These are phyloP conservation scores for Acidiella bohemica DNA, from an alignment of 495 filamentous ascomycete genomes.

Conservation along the genomic window DNA sequence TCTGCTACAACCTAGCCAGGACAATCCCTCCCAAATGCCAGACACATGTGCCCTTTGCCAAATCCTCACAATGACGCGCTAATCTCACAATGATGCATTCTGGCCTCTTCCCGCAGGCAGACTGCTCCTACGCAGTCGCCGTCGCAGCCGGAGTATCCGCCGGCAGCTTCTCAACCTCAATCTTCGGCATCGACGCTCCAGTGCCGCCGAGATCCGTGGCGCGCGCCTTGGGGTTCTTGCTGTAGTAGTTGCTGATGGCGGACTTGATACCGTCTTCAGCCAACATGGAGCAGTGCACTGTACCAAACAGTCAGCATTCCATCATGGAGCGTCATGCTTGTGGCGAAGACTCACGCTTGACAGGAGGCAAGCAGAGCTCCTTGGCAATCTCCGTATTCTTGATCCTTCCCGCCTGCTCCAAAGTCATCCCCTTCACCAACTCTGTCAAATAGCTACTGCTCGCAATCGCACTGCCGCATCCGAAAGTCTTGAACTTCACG, in stretches of 20 bases:
- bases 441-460: slow-evolving; percentile 83
- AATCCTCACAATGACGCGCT: too few species aligned
- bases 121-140: slow-evolving; percentile 10
- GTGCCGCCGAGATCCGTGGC: slow-evolving; percentile 64
- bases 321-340: background rate
- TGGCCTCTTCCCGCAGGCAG: too few species aligned
- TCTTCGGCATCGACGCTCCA: slow-evolving; percentile 36
- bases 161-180: slow-evolving; percentile 31
- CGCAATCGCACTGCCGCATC: slow-evolving; percentile 91
- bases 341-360: slow-evolving; percentile 58
- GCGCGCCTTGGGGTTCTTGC: slow-evolving; percentile 73
- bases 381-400: slow-evolving; percentile 95
- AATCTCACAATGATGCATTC: too few species aligned
- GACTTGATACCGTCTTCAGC: slow-evolving; percentile 99
- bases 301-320: slow-evolving; percentile 4
- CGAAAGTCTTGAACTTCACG: slow-evolving; percentile 97
- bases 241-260: slow-evolving; percentile 96
- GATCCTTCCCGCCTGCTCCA: slow-evolving; percentile 81
- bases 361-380: slow-evolving; percentile 87
- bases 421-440: slow-evolving; percentile 86
- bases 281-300: slow-evolving; percentile 97
- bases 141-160: slow-evolving; percentile 12
- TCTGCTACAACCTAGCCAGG: too few species aligned
- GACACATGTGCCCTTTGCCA: too few species aligned
- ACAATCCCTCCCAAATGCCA: too few species aligned